Evolutionary conservation across 768 basidiomycete species (phyloP), one percentile per base, ranked within the genome.

Genomic region (Mycena polygramma): DNA sequence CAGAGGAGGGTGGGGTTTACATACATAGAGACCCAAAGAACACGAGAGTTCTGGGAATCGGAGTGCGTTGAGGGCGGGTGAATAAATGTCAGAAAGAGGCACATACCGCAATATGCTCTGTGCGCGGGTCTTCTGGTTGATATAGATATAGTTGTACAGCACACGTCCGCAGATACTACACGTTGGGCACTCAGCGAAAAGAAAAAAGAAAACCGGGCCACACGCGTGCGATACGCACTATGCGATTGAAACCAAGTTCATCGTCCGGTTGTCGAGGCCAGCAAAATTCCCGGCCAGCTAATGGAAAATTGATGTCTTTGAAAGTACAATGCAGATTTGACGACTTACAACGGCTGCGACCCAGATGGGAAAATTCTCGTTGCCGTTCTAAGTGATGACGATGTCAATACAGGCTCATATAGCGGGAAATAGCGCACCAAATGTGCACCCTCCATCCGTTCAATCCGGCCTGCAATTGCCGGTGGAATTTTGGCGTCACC

Each of bases 361-460:
- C 79, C 79, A 81, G 37, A 80, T 35, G 6, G 80, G 79, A 57
- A 79, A 75, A 11, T 67, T 74, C 57, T 81, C 80, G 37, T 71
- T 75, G 20, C 79, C 79, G 53, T 81, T 81, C 79, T 81, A 66
- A 30, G 30, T 30, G 26, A 19, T 13, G 71, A 45, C n/a, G n/a
- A n/a, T n/a, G 7, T 46, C 30, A 58, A 71, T 49, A 71, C 11
- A 26, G 20, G 9, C 10, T 2, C 20, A 36, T 37, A 24, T 13
- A 26, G 20, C 10, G 26, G 5, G 48, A 49, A 37, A 20, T 30
- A 55, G 79, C 79, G 43, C 74, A 75, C 83, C 80, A 84, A 30
- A 83, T 76, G 83, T 4, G 83, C 82, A 9, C 81, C 83, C 69
- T 81, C 79, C 81, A 84, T 79, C 24, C 82, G 76, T 53, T 77